Base-by-base conservation (phyloP, 805 yeast genomes). In the Teunomyces kruisii region DNA sequence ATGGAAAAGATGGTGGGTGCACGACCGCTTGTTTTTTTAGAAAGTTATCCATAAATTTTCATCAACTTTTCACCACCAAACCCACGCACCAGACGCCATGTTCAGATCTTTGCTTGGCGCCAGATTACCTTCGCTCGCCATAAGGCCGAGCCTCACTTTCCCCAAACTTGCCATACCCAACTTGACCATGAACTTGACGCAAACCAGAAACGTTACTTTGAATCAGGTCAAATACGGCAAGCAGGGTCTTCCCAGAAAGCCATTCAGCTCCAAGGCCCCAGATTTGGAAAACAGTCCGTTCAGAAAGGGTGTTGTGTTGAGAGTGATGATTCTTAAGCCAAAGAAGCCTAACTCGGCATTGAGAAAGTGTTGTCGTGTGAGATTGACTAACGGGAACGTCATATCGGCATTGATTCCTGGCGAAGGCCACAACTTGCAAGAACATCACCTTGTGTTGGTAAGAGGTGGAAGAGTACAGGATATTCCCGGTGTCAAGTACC, bases 391-490 rank as follows among this genome's bases (percentile, higher is more conserved):
- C 58, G 99, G 98, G 22, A 85, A 84, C 53, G 83, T 88, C 40
- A 80, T 94, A 13, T 84, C 92, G 38, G 97, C 97, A 1, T 91
- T 90, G 64, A 94, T 94, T 46, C 97, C 97, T 12, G 99, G 99
- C 44, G 97, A 94, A 63, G 99, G 99, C 15, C 99, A 94, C 68
- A 94, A 94, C 61, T 85, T 96, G 16, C 98, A 94, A 72, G 99
- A 94, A 66, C 99, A 94, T 70, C 88, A 95, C 59, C 95, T 94
- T 42, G 98, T 94, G 1, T 80, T 83, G 43, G 96, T 94, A 3
- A 82, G 99, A 68, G 99, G 99, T n/a, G 99, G 99, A 12, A 83
- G 97, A 77, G 88, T 88, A 43, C 97, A 91, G 63, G 99, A 94
- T 82, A 75, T 92, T 57, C 99, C 99, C 19, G 99, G 99, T 79